Evolutionary conservation across 2,329 filamentous ascomycete species (phyloP), one percentile per base, ranked within the genome.

Genomic region (Penicillium oxalicum): DNA sequence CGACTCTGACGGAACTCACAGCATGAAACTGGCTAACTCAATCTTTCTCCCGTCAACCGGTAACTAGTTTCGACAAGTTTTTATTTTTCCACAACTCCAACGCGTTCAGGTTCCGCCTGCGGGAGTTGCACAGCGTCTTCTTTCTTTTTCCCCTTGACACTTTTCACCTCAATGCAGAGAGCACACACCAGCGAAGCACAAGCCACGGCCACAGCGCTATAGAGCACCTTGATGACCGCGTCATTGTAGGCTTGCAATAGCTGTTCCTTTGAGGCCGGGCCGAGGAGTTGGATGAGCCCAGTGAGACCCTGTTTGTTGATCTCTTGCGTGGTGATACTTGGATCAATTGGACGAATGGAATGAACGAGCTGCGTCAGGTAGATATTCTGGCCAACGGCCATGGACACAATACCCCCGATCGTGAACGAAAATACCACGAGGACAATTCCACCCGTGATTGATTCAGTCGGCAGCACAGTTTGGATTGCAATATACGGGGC

Each of bases 311-410:
- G 33, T 1, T 27, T 11, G 1, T 47, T 4, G 4, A 53, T 37
- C 1, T 35, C 6, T 0, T 27, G 34, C 0, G 46, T 35, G 28
- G 29, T 13, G 1, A 42, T 2, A 4, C 25, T 35, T n/a, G 47
- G 36, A 18, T 49, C n/a, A 27, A 44, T 34, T 36, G 27, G 38
- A 43, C 44, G 28, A 13, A 56, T 40, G 45, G 57, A 53, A 51
- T 53, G 32, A 44, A 54, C 47, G 45, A 56, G 44, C 24, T 37
- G 29, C 12, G 76, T 77, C 45, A 69, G 69, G 54, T 80, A 76
- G 8, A 79, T 67, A 49, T 69, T 74, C 54, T 79, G 73, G 2
- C 67, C 76, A 35, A 78, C 72, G 2, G 71, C 71, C 33, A 80
- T 67, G 52, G 79, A 79, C 2, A 80, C 48, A 0, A 68, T 61